Evolutionary conservation across 2,329 filamentous ascomycete species (phyloP).

Genomic region (Aspergillus sp.): DNA sequence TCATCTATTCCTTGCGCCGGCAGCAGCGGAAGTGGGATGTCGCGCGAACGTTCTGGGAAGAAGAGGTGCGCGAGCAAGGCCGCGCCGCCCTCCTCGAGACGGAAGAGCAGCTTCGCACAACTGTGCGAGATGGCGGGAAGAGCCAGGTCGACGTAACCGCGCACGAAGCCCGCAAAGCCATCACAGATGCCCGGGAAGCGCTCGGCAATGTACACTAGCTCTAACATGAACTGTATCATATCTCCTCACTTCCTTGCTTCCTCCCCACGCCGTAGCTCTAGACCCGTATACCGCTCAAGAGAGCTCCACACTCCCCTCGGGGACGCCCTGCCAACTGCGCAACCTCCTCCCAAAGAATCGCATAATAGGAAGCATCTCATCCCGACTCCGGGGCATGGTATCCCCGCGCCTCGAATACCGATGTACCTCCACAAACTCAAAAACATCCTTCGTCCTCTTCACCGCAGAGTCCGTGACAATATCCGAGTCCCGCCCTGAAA

Average conservation of each 20-base stretch:
- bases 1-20: conserved; percentile 61
- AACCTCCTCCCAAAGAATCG: conserved; percentile 62
- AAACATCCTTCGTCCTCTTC: conserved; percentile 67
- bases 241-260: background rate
- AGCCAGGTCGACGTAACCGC: conserved; percentile 43
- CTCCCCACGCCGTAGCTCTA: background rate
- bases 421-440: conserved; percentile 68
- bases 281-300: conserved; percentile 16
- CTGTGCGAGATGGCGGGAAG: conserved; percentile 53
- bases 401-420: conserved; percentile 74
- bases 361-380: conserved; percentile 92
- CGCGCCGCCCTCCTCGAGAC: conserved; percentile 58
- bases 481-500: conserved; percentile 45
- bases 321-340: conserved; percentile 50
- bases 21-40: conserved; percentile 64
- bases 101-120: conserved; percentile 53
- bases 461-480: conserved; percentile 67
- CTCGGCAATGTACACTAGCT: conserved; percentile 38
- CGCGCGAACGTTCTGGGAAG: conserved; percentile 57
- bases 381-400: conserved; percentile 78
- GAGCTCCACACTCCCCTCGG: conserved; percentile 51
- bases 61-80: conserved; percentile 61
- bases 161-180: conserved; percentile 47
- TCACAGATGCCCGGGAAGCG: conserved; percentile 53
- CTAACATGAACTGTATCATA: conserved; percentile 16